Base-by-base conservation (phyloP, 1,284 basidiomycete genomes). In the Jaminaea rosea region DNA sequence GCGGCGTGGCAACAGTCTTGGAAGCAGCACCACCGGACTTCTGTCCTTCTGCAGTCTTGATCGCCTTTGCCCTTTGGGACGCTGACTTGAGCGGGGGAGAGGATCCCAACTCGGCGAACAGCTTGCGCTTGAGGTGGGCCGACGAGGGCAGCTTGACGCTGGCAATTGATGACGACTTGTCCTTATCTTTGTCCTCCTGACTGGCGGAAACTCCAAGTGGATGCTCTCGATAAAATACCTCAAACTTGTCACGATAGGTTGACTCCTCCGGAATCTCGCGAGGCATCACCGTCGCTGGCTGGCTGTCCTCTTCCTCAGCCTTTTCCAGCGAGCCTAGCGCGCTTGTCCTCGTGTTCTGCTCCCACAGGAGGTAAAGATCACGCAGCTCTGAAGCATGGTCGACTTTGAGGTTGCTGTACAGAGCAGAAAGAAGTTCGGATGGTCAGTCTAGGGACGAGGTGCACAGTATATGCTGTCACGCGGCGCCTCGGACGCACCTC, bases 361-460 rank as follows among this genome's bases (percentile, higher is more conserved):
- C 19, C 19, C 42, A 41, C 2, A 48, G n/a, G 19, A 47, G 31
- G 52, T 17, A 42, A 17, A 53, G 26, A 15, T 53, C 52, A 26
- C 19, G 26, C 1, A 53, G 15, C 4, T 53, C 52, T 2, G n/a
- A n/a, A 29, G 36, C 45, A 41, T 48, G 52, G 17, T 19, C 32
- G 4, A 10, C 11, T 26, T 10, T 32, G 11, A 52, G 32, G 19
- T 11, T 17, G 10, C 46, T 47, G n/a, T n/a, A n/a, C n/a, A 24
- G 11, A 32, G 28, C 3, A 26, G 11, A 6, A 13, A 23, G 13
- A 24, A 21, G 42, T 10, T 44, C 19, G 6, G 17, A 44, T 9
- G 15, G 23, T 15, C n/a, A 31, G 29, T n/a, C n/a, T n/a, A n/a
- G 29, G 8, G 29, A 31, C 15, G 29, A 31, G 29, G 29, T 15